Evolutionary conservation across 306 rosid genomes (phyloP).

Genomic region (Crataegus laevigata): DNA sequence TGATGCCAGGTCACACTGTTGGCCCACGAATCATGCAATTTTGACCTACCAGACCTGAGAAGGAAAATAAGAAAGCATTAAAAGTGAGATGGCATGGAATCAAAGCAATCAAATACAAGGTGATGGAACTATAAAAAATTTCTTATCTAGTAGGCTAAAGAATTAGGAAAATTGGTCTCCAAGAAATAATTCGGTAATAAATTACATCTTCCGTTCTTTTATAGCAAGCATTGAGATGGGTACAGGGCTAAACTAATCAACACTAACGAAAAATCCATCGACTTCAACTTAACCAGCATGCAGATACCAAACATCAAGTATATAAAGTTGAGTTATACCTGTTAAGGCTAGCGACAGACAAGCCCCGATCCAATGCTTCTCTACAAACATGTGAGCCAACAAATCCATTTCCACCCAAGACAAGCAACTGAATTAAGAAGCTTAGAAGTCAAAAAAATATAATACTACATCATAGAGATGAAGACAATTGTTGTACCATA

Average conservation of each 20-base stretch:
- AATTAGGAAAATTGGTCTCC: neutral
- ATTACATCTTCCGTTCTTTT: neutral
- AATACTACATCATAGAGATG: neutral
- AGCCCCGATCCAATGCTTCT: slow-evolving; percentile 70
- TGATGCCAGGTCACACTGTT: slow-evolving; percentile 58
- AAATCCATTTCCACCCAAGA: slow-evolving; percentile 96
- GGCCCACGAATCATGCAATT: slow-evolving; percentile 78
- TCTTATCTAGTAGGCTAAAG: neutral
- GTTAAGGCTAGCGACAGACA: slow-evolving; percentile 82
- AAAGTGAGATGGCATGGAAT: neutral
- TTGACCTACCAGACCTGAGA: slow-evolving; percentile 84
- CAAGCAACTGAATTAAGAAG: slow-evolving; percentile 61
- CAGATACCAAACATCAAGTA: slow-evolving; percentile 5
- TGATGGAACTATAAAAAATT: neutral
- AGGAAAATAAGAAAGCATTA: slow-evolving; percentile 9
- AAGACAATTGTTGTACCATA: too few species aligned
- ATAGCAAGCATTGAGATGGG: neutral
- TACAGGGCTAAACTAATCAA: neutral
- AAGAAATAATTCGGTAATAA: neutral
- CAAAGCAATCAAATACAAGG: neutral
- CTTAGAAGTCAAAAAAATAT: slow-evolving; percentile 6
- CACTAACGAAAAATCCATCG: neutral
- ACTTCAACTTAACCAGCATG: neutral
- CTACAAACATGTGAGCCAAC: slow-evolving; percentile 87
- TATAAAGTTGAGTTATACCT: slow-evolving; percentile 35